Base-by-base conservation (phyloP, 208 protist species). In the Leishmania arabica region DNA sequence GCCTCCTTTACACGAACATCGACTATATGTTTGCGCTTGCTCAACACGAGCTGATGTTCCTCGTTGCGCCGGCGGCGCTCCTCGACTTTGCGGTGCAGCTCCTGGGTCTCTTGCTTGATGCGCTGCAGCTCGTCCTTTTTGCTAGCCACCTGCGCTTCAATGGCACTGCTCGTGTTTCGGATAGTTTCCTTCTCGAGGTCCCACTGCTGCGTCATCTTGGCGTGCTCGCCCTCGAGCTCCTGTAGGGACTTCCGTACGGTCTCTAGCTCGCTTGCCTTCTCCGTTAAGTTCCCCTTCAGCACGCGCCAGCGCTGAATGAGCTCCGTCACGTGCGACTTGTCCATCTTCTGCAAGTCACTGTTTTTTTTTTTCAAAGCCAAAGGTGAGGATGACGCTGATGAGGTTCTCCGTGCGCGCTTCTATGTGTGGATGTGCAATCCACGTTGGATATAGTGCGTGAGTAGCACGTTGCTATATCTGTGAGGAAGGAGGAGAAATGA, bases 171-270 rank as follows among this genome's bases (percentile, higher is more conserved):
- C 15, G 92, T 95, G 78, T 86, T 93, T 45, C 85, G 72, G 60
- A 95, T 92, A 31, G 81, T 90, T 37, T 93, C 90, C 87, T 96
- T 97, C 78, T 97, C 91, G 0, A 95, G 58, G 31, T 95, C 89
- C 92, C 94, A 97, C 82, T 95, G 78, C 76, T 95, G 89, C 37
- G 87, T 80, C 37, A 86, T 85, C 56, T 86, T 91, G 19, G 84
- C 81, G 72, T 92, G 85, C 81, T 92, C 86, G 2, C 71, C 72
- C 40, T 97, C 89, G 17, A 92, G 75, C 70, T 88, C 86, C 58
- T 91, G 77, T 15, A 95, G 65, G 3, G 83, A 69, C 24, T 82
- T 78, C 31, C 91, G 84, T 7, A 78, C 78, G 37, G 81, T 80
- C 53, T 96, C 89, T 6, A 94, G 80, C 81, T 96, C 88, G 54